A percentile compares a stretch with the other conserved stretches of the same genome.
Conservation (phyloP, 2,329 filamentous ascomycete species). For the Cercospora citrullina region DNA sequence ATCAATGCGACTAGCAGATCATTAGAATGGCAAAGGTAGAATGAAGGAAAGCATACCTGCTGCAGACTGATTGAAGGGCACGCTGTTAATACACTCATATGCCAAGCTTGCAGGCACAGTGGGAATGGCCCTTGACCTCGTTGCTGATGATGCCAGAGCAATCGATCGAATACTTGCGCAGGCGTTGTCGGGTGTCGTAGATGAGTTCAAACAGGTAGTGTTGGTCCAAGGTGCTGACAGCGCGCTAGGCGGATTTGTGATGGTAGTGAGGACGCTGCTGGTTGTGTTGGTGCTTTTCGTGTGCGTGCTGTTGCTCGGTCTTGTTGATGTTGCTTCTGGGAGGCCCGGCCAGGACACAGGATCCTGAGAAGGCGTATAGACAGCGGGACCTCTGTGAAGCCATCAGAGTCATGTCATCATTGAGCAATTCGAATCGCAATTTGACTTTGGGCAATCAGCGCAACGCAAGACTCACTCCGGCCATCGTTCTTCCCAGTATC, state of each 20-base stretch:
- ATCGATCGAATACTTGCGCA: conserved; percentile 36
- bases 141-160: conserved; percentile 12
- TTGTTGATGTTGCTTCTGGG: neutral
- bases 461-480: neutral
- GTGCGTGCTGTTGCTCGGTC: neutral
- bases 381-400: neutral
- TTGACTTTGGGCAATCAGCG: neutral
- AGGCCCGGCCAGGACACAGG: neutral
- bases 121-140: conserved; percentile 33
- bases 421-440: neutral
- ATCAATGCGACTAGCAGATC: conserved; percentile 40
- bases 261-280: neutral
- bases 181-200: conserved; percentile 20
- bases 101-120: conserved; percentile 48
- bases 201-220: neutral
- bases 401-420: neutral
- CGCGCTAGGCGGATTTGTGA: neutral
- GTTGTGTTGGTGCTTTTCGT: neutral
- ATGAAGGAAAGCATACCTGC: conserved; percentile 20
- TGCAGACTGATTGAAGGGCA: conserved; percentile 48
- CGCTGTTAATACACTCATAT: conserved; percentile 49
- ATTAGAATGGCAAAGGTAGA: conserved; percentile 26
- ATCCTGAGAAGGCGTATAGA: neutral
- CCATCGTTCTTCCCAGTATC: neutral
- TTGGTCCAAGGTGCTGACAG: neutral